Evolutionary conservation across 148 eudicot genomes (phyloP).

Genomic region (Silene latifolia): DNA sequence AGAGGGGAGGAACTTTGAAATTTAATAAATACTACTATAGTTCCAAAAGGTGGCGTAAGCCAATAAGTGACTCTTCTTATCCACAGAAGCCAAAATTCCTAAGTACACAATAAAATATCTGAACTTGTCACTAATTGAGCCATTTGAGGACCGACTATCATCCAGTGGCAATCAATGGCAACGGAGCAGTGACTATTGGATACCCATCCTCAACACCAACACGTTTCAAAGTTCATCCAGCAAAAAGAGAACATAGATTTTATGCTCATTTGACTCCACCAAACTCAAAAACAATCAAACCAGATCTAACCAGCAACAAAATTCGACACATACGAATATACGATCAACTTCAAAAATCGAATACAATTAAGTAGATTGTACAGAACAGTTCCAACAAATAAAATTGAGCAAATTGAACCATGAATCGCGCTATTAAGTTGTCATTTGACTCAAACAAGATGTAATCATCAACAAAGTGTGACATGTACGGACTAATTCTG

Average conservation of each 20-base stretch:
- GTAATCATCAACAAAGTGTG: slow-evolving; percentile 1
- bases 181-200: background rate
- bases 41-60: background rate
- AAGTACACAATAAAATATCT: background rate
- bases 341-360: background rate
- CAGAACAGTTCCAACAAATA: background rate
- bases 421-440: background rate
- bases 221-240: background rate
- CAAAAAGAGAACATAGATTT: background rate
- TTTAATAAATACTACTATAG: background rate
- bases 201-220: background rate
- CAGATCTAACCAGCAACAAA: background rate
- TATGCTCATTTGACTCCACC: background rate
- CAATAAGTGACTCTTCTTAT: background rate
- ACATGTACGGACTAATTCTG: no score
- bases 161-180: background rate
- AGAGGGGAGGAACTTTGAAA: no score
- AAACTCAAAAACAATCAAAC: background rate
- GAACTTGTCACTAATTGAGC: background rate
- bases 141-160: background rate
- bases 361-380: no score
- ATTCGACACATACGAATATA: background rate
- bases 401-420: background rate
- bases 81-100: background rate
- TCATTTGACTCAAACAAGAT: slow-evolving; percentile 14